Base-by-base conservation (phyloP, 768 basidiomycete genomes). In the Suillus subluteus region DNA sequence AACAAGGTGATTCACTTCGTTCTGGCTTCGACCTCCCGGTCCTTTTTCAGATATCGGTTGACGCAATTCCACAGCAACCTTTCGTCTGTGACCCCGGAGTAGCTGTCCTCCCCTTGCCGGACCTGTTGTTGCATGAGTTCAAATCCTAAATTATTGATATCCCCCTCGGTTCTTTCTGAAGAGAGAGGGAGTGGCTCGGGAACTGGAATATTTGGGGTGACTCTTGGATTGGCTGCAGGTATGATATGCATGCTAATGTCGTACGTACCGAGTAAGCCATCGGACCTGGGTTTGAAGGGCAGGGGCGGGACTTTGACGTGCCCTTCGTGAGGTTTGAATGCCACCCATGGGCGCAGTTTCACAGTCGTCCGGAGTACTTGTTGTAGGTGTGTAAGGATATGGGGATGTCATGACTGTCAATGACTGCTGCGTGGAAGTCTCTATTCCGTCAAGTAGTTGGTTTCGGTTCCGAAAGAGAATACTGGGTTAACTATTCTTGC, bases 41-140 rank as follows among this genome's bases (percentile, higher is more conserved):
- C 67, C 52, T 43, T 40, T 69, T 80, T 81, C 35, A 85, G 84
- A 74, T 91, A 94, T 44, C 93, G 85, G 72, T 95, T 93, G 43
- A 89, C 73, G 62, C 85, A 88, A 62, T 85, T 88, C 91, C 91
- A 94, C 62, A 94, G 75, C 6, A 86, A 72, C 65, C 67, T 78
- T 64, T 68, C 65, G 56, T 71, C 37, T 11, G 37, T 11, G 37
- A 37, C 37, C 37, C 37, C 37, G 37, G 37, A 56, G n/a, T 72
- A 64, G 26, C 43, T 68, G 21, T 70, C 73, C 30, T 67, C 18
- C 5, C 62, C 65, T 41, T 73, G 71, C 5, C 37, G 54, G 0
- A 13, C 16, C 41, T 72, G 70, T 7, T 65, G 69, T 63, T 69
- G 67, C 32, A 69, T 62, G 7, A 74, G 68, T 55, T 77, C 70